Conservation (phyloP, 2,329 filamentous ascomycete species). For the Fusarium nygamai region DNA sequence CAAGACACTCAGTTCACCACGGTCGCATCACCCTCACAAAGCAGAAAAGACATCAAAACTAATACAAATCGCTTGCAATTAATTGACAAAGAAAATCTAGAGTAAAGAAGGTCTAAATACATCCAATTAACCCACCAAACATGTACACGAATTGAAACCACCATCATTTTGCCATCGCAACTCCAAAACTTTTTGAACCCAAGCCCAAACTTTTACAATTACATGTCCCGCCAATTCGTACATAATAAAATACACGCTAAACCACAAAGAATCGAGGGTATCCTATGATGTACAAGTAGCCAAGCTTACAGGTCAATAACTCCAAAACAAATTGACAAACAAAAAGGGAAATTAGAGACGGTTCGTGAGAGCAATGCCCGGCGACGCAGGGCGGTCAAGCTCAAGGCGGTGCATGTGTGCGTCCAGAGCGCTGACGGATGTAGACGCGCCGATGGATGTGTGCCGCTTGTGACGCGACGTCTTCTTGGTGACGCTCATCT, state of each 20-base stretch:
- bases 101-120: constrained; percentile 13
- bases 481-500: constrained; percentile 45
- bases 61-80: constrained; percentile 4
- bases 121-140: background rate
- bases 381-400: constrained; percentile 42
- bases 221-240: constrained; percentile 3
- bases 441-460: constrained; percentile 32
- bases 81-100: constrained; percentile 17
- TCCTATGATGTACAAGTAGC: constrained; percentile 33
- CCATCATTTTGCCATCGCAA: background rate
- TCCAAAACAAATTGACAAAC: background rate
- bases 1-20: background rate
- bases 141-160: constrained; percentile 2
- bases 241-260: constrained; percentile 30
- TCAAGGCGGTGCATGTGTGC: constrained; percentile 42
- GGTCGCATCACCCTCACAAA: background rate
- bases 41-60: rapidly evolving
- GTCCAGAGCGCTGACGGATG: constrained; percentile 38
- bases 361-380: constrained; percentile 43
- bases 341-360: constrained; percentile 27
- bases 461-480: constrained; percentile 38
- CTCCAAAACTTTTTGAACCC: constrained; percentile 4
- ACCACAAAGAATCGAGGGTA: constrained; percentile 24
- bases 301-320: constrained; percentile 5
- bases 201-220: background rate